These are phyloP conservation scores for Ensete ventricosum DNA, from an alignment of 176 grass and related monocot species.

Conservation along the genomic window DNA sequence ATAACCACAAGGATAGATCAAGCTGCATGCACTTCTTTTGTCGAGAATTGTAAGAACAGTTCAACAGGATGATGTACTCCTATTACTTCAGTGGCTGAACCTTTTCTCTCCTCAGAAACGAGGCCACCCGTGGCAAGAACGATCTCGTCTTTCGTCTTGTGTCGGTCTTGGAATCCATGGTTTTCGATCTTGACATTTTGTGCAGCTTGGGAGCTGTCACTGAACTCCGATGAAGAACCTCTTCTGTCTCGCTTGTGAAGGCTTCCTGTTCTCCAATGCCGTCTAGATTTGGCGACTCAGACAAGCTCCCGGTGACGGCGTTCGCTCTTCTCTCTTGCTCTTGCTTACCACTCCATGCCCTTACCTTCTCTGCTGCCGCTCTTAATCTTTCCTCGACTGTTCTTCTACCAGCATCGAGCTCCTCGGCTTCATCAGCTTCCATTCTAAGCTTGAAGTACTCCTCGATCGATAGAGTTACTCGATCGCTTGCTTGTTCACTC, in stretches of 20 bases:
- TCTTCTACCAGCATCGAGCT: slow-evolving; percentile 33
- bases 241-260: background rate
- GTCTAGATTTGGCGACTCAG: background rate
- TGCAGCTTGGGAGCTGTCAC: slow-evolving; percentile 25
- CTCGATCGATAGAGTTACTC: slow-evolving; percentile 41
- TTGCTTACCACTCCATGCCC: slow-evolving; percentile 38
- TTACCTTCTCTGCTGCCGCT: slow-evolving; percentile 47
- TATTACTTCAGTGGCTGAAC: slow-evolving; percentile 31
- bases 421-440: slow-evolving; percentile 46
- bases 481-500: slow-evolving; percentile 23
- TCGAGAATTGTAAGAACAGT: no score
- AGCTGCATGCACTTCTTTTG: no score
- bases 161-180: slow-evolving; percentile 1
- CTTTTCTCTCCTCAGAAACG: slow-evolving; percentile 62
- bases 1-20: no score
- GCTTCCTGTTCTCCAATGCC: slow-evolving; percentile 22
- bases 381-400: slow-evolving; percentile 35
- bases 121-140: slow-evolving; percentile 40
- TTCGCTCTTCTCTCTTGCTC: slow-evolving; percentile 20
- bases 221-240: slow-evolving; percentile 5
- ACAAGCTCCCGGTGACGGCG: slow-evolving; percentile 4
- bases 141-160: slow-evolving; percentile 19
- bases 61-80: no score
- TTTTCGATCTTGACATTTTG: slow-evolving; percentile 5
- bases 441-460: slow-evolving; percentile 47